Conservation (phyloP, 768 basidiomycete species). For the Rhizopogon sp. region DNA sequence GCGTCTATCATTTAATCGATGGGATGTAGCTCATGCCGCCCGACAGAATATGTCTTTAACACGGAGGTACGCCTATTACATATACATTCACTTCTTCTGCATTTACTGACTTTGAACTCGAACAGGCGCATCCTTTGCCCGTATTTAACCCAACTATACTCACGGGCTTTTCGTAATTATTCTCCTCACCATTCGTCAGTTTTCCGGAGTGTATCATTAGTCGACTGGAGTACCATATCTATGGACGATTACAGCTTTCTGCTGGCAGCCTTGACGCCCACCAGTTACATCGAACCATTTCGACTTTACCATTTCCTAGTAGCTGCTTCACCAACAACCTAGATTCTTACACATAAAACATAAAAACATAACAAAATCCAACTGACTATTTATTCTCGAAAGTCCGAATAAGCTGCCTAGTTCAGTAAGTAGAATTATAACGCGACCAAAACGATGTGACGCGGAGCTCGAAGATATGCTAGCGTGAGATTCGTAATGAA, state of each 20-base stretch:
- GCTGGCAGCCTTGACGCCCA: background rate
- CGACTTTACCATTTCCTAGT: background rate
- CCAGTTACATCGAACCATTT: background rate
- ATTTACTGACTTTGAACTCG: background rate
- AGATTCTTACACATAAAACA: too few species aligned
- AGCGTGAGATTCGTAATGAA: constrained; percentile 9
- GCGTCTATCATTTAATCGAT: constrained; percentile 25
- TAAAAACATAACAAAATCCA: background rate
- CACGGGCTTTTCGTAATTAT: constrained; percentile 41
- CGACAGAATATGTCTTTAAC: constrained; percentile 80
- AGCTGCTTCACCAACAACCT: background rate
- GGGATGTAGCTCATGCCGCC: constrained; percentile 5
- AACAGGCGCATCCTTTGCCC: constrained; percentile 65
- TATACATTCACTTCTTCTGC: background rate
- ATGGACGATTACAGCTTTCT: background rate
- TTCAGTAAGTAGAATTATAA: constrained; percentile 11
- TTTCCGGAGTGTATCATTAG: background rate
- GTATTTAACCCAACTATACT: constrained; percentile 53
- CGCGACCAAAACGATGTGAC: background rate
- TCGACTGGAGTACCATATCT: background rate
- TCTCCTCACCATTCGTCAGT: background rate
- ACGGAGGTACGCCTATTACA: constrained; percentile 61
- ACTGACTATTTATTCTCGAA: background rate
- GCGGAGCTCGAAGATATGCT: background rate
- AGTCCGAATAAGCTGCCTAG: constrained; percentile 7